Base-by-base conservation (phyloP, 306 rosid species). In the Prosopis cineraria region DNA sequence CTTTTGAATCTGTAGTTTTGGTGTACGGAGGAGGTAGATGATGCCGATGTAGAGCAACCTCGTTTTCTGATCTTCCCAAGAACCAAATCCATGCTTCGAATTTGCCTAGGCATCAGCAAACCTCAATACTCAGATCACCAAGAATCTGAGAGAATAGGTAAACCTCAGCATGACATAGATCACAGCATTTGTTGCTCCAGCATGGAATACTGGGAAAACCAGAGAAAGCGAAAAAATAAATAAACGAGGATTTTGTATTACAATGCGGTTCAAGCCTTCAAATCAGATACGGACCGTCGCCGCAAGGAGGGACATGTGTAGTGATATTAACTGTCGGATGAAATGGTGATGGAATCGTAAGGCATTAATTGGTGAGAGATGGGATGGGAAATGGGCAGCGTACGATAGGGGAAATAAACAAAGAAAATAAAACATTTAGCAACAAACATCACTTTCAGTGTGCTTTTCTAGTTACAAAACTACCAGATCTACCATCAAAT, bases 1-100 rank as follows among this genome's bases (percentile, higher is more conserved):
- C 97, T 85, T 79, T 96, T 96, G 87, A 93, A 89, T 82, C 99
- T 83, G 84, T 93, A 93, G 85, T 88, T 96, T 33, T 93, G 96
- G 19, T 93, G 79, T 6, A 96, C 70, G 20, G 99, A 93, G 1
- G 99, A 96, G 0, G 99, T 90, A 1, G 98, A 93, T 2, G 98
- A 93, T 11, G 98, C 99, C 27, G 98, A 88, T 7, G 99, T 91
- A 2, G 99, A 93, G 66, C 97, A 93, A 0, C 99, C 99, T 70
- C 99, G 96, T 84, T 96, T 96, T 77, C 99, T 68, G 82, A 93
- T 96, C 82, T 96, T 96, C 4, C 98, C 98, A 1, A 96, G 99
- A 47, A 96, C 70, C 71, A 78, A 68, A 67, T 91, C 96, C 91
- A 82, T 85, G 78, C 59, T 82, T 48, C 77, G 76, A 66, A 83